Evolutionary conservation across 495 filamentous ascomycete genomes (phyloP).

Genomic region (Astrothelium subdiscretum): DNA sequence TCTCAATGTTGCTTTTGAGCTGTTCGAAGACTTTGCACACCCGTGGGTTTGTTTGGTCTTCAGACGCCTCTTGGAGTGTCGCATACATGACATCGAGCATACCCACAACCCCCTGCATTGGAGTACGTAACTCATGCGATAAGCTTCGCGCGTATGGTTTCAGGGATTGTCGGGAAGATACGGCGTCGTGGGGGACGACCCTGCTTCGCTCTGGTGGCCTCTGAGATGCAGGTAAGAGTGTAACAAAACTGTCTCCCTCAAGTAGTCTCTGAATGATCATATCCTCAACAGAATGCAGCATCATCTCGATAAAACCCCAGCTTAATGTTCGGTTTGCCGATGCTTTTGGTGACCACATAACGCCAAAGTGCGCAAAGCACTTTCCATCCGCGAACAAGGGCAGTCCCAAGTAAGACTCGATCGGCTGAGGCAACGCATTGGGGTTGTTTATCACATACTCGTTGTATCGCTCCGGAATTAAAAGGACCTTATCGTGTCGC

Average conservation of each 20-base stretch:
- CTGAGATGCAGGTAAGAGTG: conserved; percentile 4
- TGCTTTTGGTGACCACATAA: conserved; percentile 61
- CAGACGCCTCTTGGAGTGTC: conserved; percentile 59
- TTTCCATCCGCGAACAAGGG: conserved; percentile 59
- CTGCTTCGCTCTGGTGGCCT: conserved; percentile 22
- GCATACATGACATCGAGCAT: conserved; percentile 83
- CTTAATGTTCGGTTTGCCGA: conserved; percentile 43
- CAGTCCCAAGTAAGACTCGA: conserved; percentile 61
- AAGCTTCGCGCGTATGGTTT: conserved; percentile 69
- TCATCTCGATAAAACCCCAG: conserved; percentile 63
- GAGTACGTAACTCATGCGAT: conserved; percentile 70
- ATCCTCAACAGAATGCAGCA: conserved; percentile 67
- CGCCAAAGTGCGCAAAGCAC: conserved; percentile 62
- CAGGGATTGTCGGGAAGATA: conserved; percentile 50
- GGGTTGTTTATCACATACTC: conserved; percentile 49
- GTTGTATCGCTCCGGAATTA: conserved; percentile 53
- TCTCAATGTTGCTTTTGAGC: conserved; percentile 63
- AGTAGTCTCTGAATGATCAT: conserved; percentile 50
- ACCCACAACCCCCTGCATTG: conserved; percentile 77
- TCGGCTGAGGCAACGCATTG: conserved; percentile 47
- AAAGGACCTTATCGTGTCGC: conserved; percentile 61
- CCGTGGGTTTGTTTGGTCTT: conserved; percentile 39
- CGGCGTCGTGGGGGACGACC: conserved; percentile 39
- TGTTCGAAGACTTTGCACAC: conserved; percentile 47
- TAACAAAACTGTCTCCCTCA: conserved; percentile 34